phyloP scores from a whole-genome alignment of 2,329 filamentous ascomycete species.

The Hymenoscyphus linearis region DNA sequence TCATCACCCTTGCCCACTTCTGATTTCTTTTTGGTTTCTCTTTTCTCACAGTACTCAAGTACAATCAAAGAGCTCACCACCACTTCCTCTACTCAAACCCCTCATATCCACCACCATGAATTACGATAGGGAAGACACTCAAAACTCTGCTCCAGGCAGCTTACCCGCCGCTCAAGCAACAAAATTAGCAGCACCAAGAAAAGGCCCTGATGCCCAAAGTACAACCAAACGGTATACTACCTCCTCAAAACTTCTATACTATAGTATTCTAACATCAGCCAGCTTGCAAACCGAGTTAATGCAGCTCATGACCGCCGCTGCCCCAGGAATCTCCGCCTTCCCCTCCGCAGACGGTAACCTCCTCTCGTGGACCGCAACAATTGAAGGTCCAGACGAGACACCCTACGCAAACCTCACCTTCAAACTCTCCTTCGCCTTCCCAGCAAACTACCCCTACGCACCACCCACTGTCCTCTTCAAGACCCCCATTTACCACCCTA shows the following conservation, averaged over 20 bases:
- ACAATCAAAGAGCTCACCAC: not conserved
- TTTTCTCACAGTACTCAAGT: slow-evolving; percentile 1
- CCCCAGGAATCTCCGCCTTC: slow-evolving; percentile 91
- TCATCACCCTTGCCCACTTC: slow-evolving; percentile 7
- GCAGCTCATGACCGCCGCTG: slow-evolving; percentile 94
- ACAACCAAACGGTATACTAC: slow-evolving; percentile 67
- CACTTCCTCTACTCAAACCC: not conserved
- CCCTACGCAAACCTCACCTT: slow-evolving; percentile 84
- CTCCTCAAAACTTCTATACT: not conserved
- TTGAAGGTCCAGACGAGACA: slow-evolving; percentile 84
- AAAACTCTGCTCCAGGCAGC: slow-evolving; percentile 62
- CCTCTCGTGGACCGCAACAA: slow-evolving; percentile 88
- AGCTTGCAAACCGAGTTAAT: slow-evolving; percentile 97
- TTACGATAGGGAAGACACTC: slow-evolving; percentile 50
- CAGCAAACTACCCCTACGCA: slow-evolving; percentile 86
- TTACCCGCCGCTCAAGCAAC: slow-evolving; percentile 46
- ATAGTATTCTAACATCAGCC: slow-evolving; percentile 6
- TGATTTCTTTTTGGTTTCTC: slow-evolving; percentile 1
- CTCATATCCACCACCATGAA: slow-evolving; percentile 32
- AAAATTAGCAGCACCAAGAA: slow-evolving; percentile 55
- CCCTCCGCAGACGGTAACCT: slow-evolving; percentile 86
- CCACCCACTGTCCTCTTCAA: slow-evolving; percentile 92
- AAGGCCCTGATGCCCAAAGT: slow-evolving; percentile 61
- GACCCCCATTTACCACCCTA: slow-evolving; percentile 98
- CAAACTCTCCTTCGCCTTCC: slow-evolving; percentile 89